Evolutionary conservation across 805 yeast species (phyloP).

Genomic region (Saccharomyces eubayanus): DNA sequence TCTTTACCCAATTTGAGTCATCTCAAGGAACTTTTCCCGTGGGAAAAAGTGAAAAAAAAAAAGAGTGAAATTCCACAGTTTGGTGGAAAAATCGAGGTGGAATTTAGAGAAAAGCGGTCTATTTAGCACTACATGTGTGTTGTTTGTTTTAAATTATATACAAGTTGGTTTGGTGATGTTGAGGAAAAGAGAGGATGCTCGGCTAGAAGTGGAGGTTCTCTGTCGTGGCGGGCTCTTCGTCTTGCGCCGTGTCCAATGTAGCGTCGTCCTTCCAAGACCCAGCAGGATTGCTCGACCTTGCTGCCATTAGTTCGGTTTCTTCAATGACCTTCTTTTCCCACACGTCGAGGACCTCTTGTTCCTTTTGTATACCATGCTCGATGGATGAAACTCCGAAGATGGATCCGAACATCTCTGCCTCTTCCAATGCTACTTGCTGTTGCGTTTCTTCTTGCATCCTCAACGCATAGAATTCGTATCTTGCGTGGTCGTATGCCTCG

Average conservation of each 20-base stretch:
- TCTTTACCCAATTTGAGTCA: not conserved
- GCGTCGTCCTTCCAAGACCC: slow-evolving; percentile 21
- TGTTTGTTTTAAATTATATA: not conserved
- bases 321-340: slow-evolving; percentile 70
- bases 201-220: not conserved
- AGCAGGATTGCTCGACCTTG: slow-evolving; percentile 34
- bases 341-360: slow-evolving; percentile 57
- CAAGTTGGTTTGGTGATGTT: not conserved
- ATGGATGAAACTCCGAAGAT: slow-evolving; percentile 53
- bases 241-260: not conserved
- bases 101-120: not conserved
- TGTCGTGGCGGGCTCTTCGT: not conserved
- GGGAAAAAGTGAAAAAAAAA: not conserved
- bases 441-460: slow-evolving; percentile 80
- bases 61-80: not conserved
- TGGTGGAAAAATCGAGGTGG: not conserved
- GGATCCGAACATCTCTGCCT: slow-evolving; percentile 78
- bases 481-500: slow-evolving; percentile 76
- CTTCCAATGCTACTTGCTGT: slow-evolving; percentile 66
- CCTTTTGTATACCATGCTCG: slow-evolving; percentile 61
- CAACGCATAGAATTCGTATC: slow-evolving; percentile 79
- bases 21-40: not conserved
- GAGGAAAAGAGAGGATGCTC: not conserved
- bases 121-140: not conserved
- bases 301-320: slow-evolving; percentile 48